These are phyloP conservation scores for Primulina huaijiensis DNA, from an alignment of 257 asterid genomes.

Conservation along the genomic window DNA sequence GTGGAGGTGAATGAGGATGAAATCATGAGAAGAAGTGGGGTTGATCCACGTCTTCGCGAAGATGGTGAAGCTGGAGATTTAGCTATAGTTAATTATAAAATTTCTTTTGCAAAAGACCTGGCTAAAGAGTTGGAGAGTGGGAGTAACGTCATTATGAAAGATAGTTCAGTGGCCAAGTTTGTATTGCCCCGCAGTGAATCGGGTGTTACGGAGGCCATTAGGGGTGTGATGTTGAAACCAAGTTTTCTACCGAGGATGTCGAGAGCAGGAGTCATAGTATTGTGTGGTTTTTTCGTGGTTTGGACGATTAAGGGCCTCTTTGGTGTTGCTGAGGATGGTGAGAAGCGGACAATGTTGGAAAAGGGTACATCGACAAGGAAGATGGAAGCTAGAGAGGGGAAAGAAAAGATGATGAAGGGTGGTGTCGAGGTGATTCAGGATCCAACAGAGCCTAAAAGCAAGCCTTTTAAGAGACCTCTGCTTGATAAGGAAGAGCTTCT, in stretches of 20 bases:
- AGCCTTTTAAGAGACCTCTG: conserved; percentile 52
- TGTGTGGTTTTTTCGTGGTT: conserved; percentile 52
- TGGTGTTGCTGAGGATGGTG: conserved; percentile 24
- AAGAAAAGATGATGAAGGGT: conserved; percentile 48
- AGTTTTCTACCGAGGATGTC: conserved; percentile 42
- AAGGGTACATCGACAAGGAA: conserved; percentile 80
- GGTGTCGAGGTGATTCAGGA: conserved; percentile 58
- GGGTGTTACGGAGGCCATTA: conserved; percentile 30
- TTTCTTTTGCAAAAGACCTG: conserved; percentile 59
- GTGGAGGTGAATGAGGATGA: conserved; percentile 85
- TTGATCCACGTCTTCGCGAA: conserved; percentile 33
- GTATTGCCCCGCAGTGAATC: conserved; percentile 39
- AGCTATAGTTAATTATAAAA: conserved; percentile 47
- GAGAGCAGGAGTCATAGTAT: conserved; percentile 46
- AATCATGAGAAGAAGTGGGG: conserved; percentile 54
- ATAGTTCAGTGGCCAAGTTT: conserved; percentile 68
- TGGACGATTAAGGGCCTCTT: conserved; percentile 46
- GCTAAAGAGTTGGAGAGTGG: conserved; percentile 76
- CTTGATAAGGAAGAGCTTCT: conserved; percentile 68
- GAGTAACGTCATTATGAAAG: conserved; percentile 45
- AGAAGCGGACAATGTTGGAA: conserved; percentile 56
- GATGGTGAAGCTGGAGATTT: conserved; percentile 36
- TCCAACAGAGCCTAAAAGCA: conserved; percentile 33
- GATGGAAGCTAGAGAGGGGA: conserved; percentile 53
- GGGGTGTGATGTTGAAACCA: conserved; percentile 32